Conservation (phyloP, 2,329 filamentous ascomycete genomes). For the Elsinoe perseae region DNA sequence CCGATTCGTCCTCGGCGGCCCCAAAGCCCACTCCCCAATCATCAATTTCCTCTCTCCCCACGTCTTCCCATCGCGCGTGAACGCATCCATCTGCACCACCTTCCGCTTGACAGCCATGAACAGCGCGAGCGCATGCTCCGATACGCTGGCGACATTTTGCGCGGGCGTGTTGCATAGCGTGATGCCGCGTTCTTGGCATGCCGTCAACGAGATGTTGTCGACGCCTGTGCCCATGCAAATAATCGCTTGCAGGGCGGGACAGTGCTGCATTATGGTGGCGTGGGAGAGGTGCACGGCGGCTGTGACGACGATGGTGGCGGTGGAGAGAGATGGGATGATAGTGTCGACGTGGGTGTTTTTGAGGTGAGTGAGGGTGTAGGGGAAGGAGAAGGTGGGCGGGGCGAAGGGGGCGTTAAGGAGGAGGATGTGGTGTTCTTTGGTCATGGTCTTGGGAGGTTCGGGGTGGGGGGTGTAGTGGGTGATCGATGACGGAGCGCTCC, state of each 20-base stretch:
- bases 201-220: constrained; percentile 40
- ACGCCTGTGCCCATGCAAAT: constrained; percentile 42
- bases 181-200: constrained; percentile 37
- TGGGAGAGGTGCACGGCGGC: constrained; percentile 37
- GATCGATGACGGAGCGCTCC: no score
- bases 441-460: neutral
- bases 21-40: constrained; percentile 28
- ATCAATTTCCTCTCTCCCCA: constrained; percentile 37
- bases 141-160: constrained; percentile 39
- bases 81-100: constrained; percentile 33
- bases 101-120: constrained; percentile 42
- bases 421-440: constrained; percentile 38
- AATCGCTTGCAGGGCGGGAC: constrained; percentile 39
- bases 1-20: constrained; percentile 38
- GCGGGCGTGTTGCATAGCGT: constrained; percentile 40
- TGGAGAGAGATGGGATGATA: constrained; percentile 36
- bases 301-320: constrained; percentile 42
- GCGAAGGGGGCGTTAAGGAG: constrained; percentile 41
- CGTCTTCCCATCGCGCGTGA: constrained; percentile 30
- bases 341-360: constrained; percentile 28
- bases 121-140: constrained; percentile 45
- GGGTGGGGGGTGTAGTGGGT: no score
- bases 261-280: constrained; percentile 30
- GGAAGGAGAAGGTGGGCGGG: constrained; percentile 36
- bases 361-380: constrained; percentile 37